Evolutionary conservation across 352 stramenopile genomes (phyloP), one percentile per base, ranked within the genome.

Genomic region (Pythium brachiatum): DNA sequence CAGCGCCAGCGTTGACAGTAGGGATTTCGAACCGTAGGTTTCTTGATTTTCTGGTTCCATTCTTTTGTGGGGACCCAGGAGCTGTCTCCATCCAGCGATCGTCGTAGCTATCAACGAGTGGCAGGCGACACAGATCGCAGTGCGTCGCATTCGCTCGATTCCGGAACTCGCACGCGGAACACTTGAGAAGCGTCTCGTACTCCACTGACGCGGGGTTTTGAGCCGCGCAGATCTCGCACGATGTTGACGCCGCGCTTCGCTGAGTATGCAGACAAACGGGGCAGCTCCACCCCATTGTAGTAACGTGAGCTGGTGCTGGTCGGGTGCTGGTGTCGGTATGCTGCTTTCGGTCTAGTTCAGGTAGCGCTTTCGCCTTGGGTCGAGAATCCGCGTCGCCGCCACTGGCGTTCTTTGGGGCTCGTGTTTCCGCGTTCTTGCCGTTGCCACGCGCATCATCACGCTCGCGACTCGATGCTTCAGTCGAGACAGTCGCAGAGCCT

Each of bases 221-320:
- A 18, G 85, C 71, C 18, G 81, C 82, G 55, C 85, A 94, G 46
- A 94, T 92, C 65, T 92, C 81, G 38, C 85, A 94, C 2, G 23
- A 61, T 18, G 61, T 69, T 1, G 62, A 26, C 0, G 72, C 82
- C 0, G 64, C 26, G 39, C 64, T 76, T 23, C 74, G 89, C 56
- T 94, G 85, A 6, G 68, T 79, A 60, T 90, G 83, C 29, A 90
- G 83, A 46, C 85, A 94, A 23, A 94, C 75, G 7, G 78, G 69
- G 21, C 85, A 94, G 31, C 57, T 79, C 85, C 85, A 94, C 2
- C 54, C 62, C 44, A 20, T 12, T 7, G 32, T 39, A 7, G 25
- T 32, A 20, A 12, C 25, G n/a, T 29, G 7, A 23, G 53, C 18
- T 31, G 53, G n/a, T 23, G n/a, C 32, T 18, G 16, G 9, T 47